Evolutionary conservation across 495 filamentous ascomycete species (phyloP).

Genomic region (Trichocladium uniseriatum): DNA sequence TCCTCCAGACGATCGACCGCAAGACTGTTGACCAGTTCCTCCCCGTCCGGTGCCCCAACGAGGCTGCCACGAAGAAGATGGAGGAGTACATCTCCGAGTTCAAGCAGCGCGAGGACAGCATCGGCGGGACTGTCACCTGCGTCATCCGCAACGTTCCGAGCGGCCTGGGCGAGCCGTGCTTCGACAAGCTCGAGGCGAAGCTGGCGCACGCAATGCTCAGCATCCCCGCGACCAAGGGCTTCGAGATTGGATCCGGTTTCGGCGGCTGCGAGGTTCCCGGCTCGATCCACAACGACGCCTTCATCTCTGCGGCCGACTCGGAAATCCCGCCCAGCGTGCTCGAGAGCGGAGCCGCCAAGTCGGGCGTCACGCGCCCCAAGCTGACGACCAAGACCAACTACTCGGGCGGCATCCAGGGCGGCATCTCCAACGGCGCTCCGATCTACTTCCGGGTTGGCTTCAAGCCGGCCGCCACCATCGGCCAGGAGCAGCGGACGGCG

Average conservation of each 20-base stretch:
- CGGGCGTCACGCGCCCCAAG: slow-evolving; percentile 35
- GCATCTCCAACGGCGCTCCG: slow-evolving; percentile 87
- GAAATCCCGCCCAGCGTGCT: slow-evolving; percentile 25
- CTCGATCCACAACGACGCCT: slow-evolving; percentile 88
- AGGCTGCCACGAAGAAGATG: slow-evolving; percentile 58
- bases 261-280: slow-evolving; percentile 80
- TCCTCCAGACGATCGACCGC: slow-evolving; percentile 67
- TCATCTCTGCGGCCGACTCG: slow-evolving; percentile 48
- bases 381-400: slow-evolving; percentile 93
- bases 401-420: slow-evolving; percentile 92
- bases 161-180: slow-evolving; percentile 88
- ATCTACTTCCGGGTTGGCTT: slow-evolving; percentile 96
- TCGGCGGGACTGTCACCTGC: slow-evolving; percentile 92
- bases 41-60: slow-evolving; percentile 79
- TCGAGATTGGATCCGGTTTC: slow-evolving; percentile 94
- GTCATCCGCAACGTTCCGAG: slow-evolving; percentile 84
- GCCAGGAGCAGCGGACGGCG: slow-evolving; percentile 78
- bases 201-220: slow-evolving; percentile 94
- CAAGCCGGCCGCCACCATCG: slow-evolving; percentile 94
- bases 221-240: slow-evolving; percentile 94
- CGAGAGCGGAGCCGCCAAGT: slow-evolving; percentile 27
- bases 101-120: slow-evolving; percentile 77
- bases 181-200: slow-evolving; percentile 92
- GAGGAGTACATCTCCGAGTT: slow-evolving; percentile 69
- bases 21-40: slow-evolving; percentile 71